phyloP scores from a whole-genome alignment of 23 red algal genomes.

The Pyropia haitanensis region DNA sequence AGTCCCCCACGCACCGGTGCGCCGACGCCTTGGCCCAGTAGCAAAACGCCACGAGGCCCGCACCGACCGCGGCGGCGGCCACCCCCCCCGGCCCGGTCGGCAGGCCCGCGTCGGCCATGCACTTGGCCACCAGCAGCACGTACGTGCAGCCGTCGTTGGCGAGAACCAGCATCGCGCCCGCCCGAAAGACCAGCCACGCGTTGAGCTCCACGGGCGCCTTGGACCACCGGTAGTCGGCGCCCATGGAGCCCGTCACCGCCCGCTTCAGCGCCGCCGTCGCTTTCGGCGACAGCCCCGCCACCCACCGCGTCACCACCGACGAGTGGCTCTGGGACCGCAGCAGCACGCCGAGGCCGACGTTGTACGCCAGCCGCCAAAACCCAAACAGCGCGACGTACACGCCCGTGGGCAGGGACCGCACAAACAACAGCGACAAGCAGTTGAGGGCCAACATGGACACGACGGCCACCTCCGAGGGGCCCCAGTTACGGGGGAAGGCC shows the following conservation, averaged over 20 bases:
- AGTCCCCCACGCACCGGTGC: slow-evolving; percentile 85
- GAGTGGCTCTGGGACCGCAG: slow-evolving; percentile 45
- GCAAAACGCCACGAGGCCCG: slow-evolving; percentile 41
- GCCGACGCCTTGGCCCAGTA: slow-evolving; percentile 76
- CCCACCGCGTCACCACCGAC: slow-evolving; percentile 29
- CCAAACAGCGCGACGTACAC: slow-evolving; percentile 55
- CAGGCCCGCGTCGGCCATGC: slow-evolving; percentile 18
- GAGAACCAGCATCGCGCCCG: slow-evolving; percentile 71
- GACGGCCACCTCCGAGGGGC: slow-evolving; percentile 41
- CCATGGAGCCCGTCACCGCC: slow-evolving; percentile 21
- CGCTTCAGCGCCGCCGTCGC: slow-evolving; percentile 13
- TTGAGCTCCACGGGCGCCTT: slow-evolving; percentile 59
- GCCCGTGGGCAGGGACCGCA: slow-evolving; percentile 17
- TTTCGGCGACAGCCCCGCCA: slow-evolving; percentile 22
- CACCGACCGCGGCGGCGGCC: slow-evolving; percentile 15
- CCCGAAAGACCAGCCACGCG: slow-evolving; percentile 82
- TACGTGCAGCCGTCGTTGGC: slow-evolving; percentile 93
- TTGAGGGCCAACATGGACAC: slow-evolving; percentile 13
- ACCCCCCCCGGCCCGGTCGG: background rate
- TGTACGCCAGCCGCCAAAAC: slow-evolving; percentile 89
- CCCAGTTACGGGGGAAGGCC: slow-evolving; percentile 27
- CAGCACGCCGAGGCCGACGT: slow-evolving; percentile 60
- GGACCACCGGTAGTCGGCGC: slow-evolving; percentile 18
- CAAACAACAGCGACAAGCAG: slow-evolving; percentile 9
- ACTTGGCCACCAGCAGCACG: slow-evolving; percentile 47